Conservation (phyloP, 768 basidiomycete species). For the Mycena capillaripes region DNA sequence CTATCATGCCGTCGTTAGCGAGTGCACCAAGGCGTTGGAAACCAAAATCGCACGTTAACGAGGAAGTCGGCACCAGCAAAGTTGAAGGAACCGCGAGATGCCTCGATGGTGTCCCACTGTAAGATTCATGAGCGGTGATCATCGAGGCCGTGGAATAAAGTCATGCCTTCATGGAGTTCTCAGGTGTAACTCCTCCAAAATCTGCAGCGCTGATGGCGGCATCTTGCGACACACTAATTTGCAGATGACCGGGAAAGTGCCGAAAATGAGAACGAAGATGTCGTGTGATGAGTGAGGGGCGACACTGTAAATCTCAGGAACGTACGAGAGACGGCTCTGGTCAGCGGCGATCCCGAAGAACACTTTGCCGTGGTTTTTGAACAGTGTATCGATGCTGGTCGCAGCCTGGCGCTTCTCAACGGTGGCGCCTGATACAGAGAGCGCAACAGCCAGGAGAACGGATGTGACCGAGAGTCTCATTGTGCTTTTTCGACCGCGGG, state of each 20-base stretch:
- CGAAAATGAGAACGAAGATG: neutral
- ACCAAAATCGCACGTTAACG: slow-evolving; percentile 43
- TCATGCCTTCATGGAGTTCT: slow-evolving; percentile 59
- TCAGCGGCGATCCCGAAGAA: slow-evolving; percentile 30
- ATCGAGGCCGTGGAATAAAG: neutral
- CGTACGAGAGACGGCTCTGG: slow-evolving; percentile 28
- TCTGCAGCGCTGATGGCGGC: slow-evolving; percentile 40
- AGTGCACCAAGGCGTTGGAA: neutral
- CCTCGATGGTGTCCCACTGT: slow-evolving; percentile 58
- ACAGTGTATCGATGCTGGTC: slow-evolving; percentile 23
- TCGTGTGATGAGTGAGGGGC: neutral
- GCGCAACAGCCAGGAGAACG: slow-evolving; percentile 17
- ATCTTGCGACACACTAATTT: slow-evolving; percentile 27
- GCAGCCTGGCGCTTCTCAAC: slow-evolving; percentile 28
- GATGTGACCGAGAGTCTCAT: slow-evolving; percentile 17
- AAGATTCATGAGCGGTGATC: neutral
- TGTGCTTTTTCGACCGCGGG: neutral
- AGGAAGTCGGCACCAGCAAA: slow-evolving; percentile 52
- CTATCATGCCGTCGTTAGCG: neutral
- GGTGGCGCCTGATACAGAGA: slow-evolving; percentile 2
- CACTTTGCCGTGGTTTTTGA: slow-evolving; percentile 29
- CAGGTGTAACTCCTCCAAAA: slow-evolving; percentile 59
- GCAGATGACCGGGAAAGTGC: neutral
- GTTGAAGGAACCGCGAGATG: slow-evolving; percentile 49
- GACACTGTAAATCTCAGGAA: neutral